A percentile compares a stretch with the other conserved stretches of the same genome.
These are phyloP conservation scores for Mallotus nudiflorus DNA, from an alignment of 345 rosid genomes.

Conservation along the genomic window DNA sequence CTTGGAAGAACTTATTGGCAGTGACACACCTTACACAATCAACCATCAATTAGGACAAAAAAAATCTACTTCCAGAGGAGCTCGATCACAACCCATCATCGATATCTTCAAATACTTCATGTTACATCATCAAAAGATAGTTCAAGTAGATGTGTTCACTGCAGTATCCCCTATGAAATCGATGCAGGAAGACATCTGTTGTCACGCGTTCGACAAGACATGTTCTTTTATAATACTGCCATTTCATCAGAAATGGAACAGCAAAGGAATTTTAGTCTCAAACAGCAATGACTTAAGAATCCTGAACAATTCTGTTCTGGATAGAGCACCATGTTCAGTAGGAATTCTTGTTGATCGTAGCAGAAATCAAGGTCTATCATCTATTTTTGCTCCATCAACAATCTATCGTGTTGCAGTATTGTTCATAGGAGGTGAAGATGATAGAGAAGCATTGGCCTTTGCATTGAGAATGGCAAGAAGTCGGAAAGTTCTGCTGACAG, in stretches of 20 bases:
- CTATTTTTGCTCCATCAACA: constrained; percentile 9
- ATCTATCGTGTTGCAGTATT: constrained; percentile 2
- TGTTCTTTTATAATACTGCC: constrained; percentile 26
- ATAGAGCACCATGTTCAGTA: constrained; percentile 30
- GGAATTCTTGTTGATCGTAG: constrained; percentile 27
- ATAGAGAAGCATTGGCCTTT: constrained; percentile 31
- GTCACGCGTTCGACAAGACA: constrained; percentile 25
- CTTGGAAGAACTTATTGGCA: constrained; percentile 26
- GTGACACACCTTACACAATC: constrained; percentile 23
- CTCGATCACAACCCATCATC: constrained; percentile 8
- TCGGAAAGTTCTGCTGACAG: constrained; percentile 18
- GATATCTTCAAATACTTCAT: constrained; percentile 24
- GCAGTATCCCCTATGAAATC: constrained; percentile 26
- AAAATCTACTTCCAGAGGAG: not conserved
- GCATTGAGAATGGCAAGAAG: constrained; percentile 26
- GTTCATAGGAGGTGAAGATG: constrained; percentile 28
- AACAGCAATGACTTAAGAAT: constrained; percentile 6
- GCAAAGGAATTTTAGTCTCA: constrained; percentile 16
- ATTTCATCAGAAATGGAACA: constrained; percentile 29
- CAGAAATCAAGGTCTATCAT: constrained; percentile 3
- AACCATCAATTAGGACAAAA: constrained; percentile 33
- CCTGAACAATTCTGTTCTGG: constrained; percentile 21
- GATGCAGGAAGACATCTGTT: constrained; percentile 31
- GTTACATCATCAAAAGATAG: constrained; percentile 9
- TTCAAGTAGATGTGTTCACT: constrained; percentile 20